phyloP scores from a whole-genome alignment of 257 asterid genomes.

The Nicotiana tomentosiformis region DNA sequence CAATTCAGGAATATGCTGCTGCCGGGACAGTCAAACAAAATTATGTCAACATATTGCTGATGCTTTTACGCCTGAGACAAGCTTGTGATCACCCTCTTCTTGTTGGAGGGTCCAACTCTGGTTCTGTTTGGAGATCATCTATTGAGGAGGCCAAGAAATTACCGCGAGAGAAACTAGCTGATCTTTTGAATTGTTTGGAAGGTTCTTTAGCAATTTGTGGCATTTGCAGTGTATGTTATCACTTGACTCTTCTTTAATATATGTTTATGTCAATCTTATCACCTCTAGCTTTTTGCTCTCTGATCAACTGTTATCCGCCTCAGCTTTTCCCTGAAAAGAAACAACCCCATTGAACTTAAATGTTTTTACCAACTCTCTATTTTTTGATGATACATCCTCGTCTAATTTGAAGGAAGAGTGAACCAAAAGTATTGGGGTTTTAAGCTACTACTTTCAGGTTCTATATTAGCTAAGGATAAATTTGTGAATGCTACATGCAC shows the following conservation, averaged over 20 bases:
- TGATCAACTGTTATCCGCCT: neutral
- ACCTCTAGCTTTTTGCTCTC: neutral
- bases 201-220: slow-evolving; percentile 86
- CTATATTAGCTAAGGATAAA: neutral
- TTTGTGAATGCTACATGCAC: neutral
- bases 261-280: neutral
- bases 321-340: neutral
- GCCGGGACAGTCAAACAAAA: slow-evolving; percentile 96
- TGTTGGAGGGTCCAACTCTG: slow-evolving; percentile 58
- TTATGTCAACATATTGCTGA: slow-evolving; percentile 79
- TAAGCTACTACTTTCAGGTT: neutral
- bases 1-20: slow-evolving; percentile 81
- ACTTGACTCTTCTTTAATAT: neutral
- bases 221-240: slow-evolving; percentile 73
- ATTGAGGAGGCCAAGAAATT: slow-evolving; percentile 76
- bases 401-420: neutral
- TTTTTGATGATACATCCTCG: neutral
- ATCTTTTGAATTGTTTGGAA: slow-evolving; percentile 76
- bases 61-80: slow-evolving; percentile 97
- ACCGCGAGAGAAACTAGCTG: slow-evolving; percentile 53
- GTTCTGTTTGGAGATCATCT: slow-evolving; percentile 56
- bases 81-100: slow-evolving; percentile 99
- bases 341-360: neutral
- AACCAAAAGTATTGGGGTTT: neutral
- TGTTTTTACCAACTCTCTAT: neutral